These are phyloP conservation scores for Lenwebbia sp. DNA, from an alignment of 345 rosid genomes.

Conservation along the genomic window DNA sequence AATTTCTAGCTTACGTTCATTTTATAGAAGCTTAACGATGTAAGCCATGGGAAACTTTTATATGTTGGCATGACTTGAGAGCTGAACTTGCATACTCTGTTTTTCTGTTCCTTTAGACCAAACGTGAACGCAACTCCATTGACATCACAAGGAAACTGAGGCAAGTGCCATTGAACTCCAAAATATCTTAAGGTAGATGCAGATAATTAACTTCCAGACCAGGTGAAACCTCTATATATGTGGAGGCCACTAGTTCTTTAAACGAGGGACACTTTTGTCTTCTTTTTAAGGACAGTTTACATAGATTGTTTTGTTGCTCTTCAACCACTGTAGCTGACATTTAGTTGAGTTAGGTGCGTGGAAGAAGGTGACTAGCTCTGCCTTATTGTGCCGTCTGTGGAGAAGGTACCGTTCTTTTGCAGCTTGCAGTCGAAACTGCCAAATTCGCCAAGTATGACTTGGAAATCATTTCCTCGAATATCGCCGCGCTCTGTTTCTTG, in stretches of 20 bases:
- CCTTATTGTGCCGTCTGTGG: not conserved
- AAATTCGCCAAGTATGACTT: not conserved
- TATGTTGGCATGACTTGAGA: not conserved
- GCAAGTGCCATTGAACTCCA: not conserved
- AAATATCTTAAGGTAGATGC: not conserved
- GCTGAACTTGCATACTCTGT: not conserved
- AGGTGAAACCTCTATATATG: not conserved
- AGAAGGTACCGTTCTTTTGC: not conserved
- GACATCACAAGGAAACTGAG: not conserved
- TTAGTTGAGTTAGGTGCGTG: not conserved
- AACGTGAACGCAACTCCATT: not conserved
- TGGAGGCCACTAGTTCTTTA: not conserved
- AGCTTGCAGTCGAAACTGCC: not conserved
- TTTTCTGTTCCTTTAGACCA: not conserved
- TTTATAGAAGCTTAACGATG: not conserved
- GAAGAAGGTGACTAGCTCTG: not conserved
- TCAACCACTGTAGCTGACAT: not conserved
- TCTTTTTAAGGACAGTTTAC: not conserved
- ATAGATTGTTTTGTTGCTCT: not conserved
- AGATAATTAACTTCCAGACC: not conserved
- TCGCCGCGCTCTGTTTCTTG: not conserved
- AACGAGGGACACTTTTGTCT: not conserved
- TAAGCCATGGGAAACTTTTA: not conserved
- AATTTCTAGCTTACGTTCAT: not conserved
- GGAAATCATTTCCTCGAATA: not conserved